These are phyloP conservation scores for Silene uniflora DNA, from an alignment of 148 eudicot genomes.

Conservation along the genomic window DNA sequence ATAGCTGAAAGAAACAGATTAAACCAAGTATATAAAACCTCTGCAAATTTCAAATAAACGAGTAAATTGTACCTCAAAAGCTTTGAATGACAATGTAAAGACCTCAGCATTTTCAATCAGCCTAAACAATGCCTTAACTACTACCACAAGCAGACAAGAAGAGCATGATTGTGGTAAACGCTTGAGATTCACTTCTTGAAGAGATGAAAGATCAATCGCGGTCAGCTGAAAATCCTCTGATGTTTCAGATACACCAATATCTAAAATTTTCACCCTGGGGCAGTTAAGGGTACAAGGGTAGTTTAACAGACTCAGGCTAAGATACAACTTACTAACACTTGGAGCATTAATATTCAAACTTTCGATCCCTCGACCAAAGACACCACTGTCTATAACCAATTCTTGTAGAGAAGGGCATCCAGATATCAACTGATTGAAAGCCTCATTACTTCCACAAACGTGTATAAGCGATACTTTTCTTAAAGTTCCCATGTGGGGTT, in stretches of 20 bases:
- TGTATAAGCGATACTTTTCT: not conserved
- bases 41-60: too few relatives aligned
- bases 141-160: too few relatives aligned
- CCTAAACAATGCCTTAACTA: not conserved
- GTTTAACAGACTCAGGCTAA: not conserved
- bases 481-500: not conserved
- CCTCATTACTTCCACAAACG: not conserved
- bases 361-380: not conserved
- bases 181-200: constrained; percentile 4
- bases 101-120: not conserved
- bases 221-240: not conserved
- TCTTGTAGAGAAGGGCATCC: constrained; percentile 13
- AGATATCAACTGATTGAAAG: not conserved
- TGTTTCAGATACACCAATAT: not conserved
- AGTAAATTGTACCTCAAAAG: not conserved
- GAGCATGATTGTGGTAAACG: not conserved
- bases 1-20: too few relatives aligned
- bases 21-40: too few relatives aligned
- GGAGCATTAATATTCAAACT: not conserved
- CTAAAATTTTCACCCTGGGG: not conserved
- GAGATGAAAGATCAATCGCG: not conserved
- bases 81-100: too few relatives aligned
- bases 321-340: too few relatives aligned
- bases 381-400: not conserved
- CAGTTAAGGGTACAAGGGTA: not conserved